Evolutionary conservation across 148 eudicot genomes (phyloP).

Genomic region (Nyssa sinensis): DNA sequence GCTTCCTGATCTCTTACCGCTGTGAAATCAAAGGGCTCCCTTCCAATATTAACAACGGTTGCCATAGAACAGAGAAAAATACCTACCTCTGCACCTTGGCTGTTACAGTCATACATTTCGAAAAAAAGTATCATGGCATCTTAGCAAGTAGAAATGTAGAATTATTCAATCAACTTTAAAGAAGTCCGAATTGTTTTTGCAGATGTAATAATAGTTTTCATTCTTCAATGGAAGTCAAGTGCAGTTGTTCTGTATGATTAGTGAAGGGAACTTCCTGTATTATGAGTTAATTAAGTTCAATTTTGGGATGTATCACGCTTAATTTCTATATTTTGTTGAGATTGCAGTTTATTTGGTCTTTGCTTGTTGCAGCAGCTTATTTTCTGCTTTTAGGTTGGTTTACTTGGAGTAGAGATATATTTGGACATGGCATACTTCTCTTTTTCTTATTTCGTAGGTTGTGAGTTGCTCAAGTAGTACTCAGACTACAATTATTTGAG

Average conservation of each 20-base stretch:
- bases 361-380: not conserved
- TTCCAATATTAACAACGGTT: too few species aligned
- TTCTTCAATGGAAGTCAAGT: not conserved
- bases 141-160: too few species aligned
- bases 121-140: too few species aligned
- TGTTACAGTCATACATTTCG: too few species aligned
- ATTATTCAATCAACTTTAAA: too few species aligned
- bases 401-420: not conserved
- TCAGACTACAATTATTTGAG: conserved; percentile 19
- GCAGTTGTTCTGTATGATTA: not conserved
- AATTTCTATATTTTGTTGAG: not conserved
- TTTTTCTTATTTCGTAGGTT: conserved; percentile 19
- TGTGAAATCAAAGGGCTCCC: too few species aligned
- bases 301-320: not conserved
- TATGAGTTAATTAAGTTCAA: not conserved
- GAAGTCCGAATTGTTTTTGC: too few species aligned
- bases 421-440: not conserved
- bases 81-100: too few species aligned
- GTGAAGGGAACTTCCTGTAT: not conserved
- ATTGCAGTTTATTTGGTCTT: not conserved
- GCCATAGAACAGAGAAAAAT: too few species aligned
- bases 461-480: conserved; percentile 33
- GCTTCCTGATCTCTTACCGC: too few species aligned
- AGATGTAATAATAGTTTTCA: too few species aligned
- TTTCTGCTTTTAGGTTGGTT: not conserved